Percentiles rank a stretch among this genome's conserved stretches.
Conservation (phyloP, 2,329 filamentous ascomycete genomes). For the Aureobasidium subglaciale region DNA sequence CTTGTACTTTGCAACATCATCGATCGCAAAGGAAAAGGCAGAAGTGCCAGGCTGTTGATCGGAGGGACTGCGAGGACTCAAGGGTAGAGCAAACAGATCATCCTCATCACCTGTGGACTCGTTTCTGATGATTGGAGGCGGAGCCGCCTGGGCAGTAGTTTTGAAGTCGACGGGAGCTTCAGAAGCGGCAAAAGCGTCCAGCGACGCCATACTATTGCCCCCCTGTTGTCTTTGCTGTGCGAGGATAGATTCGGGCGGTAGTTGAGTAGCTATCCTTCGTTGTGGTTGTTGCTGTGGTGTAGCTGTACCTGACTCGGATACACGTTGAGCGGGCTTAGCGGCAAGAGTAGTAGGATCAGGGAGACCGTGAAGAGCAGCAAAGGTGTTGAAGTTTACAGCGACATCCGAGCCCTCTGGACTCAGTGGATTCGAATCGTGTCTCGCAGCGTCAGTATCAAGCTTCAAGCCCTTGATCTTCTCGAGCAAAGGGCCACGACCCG, state of each 20-base stretch:
- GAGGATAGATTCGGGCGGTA: slow-evolving; percentile 32
- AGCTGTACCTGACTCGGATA: background rate
- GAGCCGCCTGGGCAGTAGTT: slow-evolving; percentile 23
- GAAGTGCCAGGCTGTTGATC: slow-evolving; percentile 38
- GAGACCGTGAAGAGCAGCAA: slow-evolving; percentile 51
- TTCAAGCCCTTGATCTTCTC: slow-evolving; percentile 77
- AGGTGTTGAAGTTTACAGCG: slow-evolving; percentile 52
- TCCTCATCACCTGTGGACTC: slow-evolving; percentile 53
- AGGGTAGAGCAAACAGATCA: slow-evolving; percentile 77
- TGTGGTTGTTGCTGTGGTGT: slow-evolving; percentile 14
- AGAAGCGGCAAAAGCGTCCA: slow-evolving; percentile 36
- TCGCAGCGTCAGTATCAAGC: slow-evolving; percentile 55
- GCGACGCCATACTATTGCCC: slow-evolving; percentile 32
- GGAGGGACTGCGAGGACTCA: slow-evolving; percentile 80
- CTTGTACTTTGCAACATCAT: background rate
- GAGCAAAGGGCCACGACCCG: slow-evolving; percentile 60
- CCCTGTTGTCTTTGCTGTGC: slow-evolving; percentile 30
- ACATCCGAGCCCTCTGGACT: slow-evolving; percentile 58
- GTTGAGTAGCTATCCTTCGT: slow-evolving; percentile 23
- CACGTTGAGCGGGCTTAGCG: slow-evolving; percentile 36
- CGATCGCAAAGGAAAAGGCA: slow-evolving; percentile 1
- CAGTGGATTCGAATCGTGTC: slow-evolving; percentile 42
- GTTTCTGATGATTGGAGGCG: slow-evolving; percentile 21
- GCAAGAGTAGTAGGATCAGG: slow-evolving; percentile 33
- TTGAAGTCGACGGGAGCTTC: slow-evolving; percentile 28